These are phyloP conservation scores for Hypericum perforatum DNA, from an alignment of 345 rosid species.

Conservation along the genomic window DNA sequence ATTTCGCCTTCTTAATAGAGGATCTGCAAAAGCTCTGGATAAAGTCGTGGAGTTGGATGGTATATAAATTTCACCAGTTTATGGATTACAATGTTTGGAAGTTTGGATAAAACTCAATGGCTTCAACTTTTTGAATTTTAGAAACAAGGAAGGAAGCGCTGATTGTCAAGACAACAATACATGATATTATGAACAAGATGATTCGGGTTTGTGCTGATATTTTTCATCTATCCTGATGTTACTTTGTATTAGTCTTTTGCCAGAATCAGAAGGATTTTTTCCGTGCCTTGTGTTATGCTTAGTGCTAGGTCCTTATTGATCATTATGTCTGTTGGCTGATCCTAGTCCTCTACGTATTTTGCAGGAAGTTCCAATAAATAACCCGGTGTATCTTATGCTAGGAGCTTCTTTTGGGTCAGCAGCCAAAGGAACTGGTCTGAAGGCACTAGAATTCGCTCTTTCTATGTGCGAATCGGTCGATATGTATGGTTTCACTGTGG, in stretches of 20 bases:
- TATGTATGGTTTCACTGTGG: slow-evolving; percentile 97
- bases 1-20: slow-evolving; percentile 90
- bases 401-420: slow-evolving; percentile 97
- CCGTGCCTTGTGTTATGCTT: too few relatives aligned
- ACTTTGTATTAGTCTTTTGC: too few relatives aligned
- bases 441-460: slow-evolving; percentile 93
- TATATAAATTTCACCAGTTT: slow-evolving; percentile 18
- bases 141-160: slow-evolving; percentile 72
- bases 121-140: slow-evolving; percentile 23
- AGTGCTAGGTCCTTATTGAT: too few relatives aligned
- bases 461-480: slow-evolving; percentile 83
- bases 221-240: too few relatives aligned
- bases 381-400: slow-evolving; percentile 84
- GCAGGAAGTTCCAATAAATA: slow-evolving; percentile 93
- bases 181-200: slow-evolving; percentile 94
- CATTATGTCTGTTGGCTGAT: neutral
- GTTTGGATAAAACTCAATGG: slow-evolving; percentile 3
- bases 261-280: too few relatives aligned
- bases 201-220: slow-evolving; percentile 50
- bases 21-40: slow-evolving; percentile 97
- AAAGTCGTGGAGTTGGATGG: slow-evolving; percentile 97
- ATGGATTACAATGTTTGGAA: slow-evolving; percentile 3
- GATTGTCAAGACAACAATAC: slow-evolving; percentile 82
- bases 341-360: slow-evolving; percentile 10
- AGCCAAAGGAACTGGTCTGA: slow-evolving; percentile 94